Evolutionary conservation across 192 early-diverging fungal genomes (phyloP), one percentile per base, ranked within the genome.

Genomic region (Obelidium mucronatum): DNA sequence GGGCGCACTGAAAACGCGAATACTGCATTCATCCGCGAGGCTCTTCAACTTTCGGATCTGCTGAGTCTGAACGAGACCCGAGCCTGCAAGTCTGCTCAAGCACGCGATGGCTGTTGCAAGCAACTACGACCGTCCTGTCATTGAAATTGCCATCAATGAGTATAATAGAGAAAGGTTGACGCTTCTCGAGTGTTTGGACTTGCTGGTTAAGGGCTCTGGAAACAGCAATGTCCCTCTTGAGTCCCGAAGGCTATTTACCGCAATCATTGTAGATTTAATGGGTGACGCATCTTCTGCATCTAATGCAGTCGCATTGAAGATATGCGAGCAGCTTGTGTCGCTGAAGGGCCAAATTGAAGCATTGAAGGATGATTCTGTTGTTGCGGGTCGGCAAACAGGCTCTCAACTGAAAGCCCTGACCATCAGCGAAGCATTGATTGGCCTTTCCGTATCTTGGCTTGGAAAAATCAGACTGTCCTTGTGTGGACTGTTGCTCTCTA

Each of bases 31-130:
- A 85, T 84, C 67, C 67, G 81, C 22, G 84, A 89, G 35, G 88
- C 88, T 6, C 77, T 91, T 62, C 83, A 90, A 75, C 74, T 98
- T 36, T 93, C 93, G 1, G 93, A 96, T 78, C 86, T 93, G 69
- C 83, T 98, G 34, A 85, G 91, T 30, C 84, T 96, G 52, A 90
- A 93, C 81, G 95, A 96, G 76, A 84, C 90, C 66, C 71, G 87
- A 13, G 95, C 94, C 3, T 86, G n/a, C 92, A 2, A 80, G 87
- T 5, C 80, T 96, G 36, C 91, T 88, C 48, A 86, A 52, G 37
- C 64, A 55, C 31, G 61, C 77, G 2, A 13, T 48, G 22, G 60
- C 44, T 37, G 44, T 48, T 6, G 19, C 8, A 19, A 19, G 44
- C 44, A 48, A 48, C 8, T 48, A 48, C 44, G 58, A 77, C 40